phyloP scores from a whole-genome alignment of 2,329 filamentous ascomycete species.

The Dothiorella sarmentorum region DNA sequence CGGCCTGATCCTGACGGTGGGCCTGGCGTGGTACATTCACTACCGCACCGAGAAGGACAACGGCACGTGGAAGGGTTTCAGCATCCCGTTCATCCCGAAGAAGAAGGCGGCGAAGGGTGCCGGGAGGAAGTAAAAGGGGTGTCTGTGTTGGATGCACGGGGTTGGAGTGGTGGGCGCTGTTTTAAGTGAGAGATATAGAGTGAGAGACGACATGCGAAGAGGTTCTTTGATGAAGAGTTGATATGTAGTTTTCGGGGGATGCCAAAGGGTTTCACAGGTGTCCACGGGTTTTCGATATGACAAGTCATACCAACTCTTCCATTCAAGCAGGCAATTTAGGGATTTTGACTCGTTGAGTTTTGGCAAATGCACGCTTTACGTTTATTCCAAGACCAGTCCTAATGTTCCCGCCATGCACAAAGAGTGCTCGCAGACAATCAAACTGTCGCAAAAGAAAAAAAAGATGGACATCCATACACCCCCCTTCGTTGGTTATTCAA shows the following conservation, averaged over 20 bases:
- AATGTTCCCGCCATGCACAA: neutral
- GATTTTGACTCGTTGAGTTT: neutral
- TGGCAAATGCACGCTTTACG: neutral
- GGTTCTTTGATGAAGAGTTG: neutral
- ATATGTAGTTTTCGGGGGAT: neutral
- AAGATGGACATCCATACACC: neutral
- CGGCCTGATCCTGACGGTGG: constrained; percentile 4
- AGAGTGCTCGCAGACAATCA: neutral
- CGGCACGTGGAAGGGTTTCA: constrained; percentile 16
- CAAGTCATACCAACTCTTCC: neutral
- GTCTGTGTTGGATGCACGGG: too few species aligned
- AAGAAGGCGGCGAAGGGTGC: neutral
- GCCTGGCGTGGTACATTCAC: constrained; percentile 13
- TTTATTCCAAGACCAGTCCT: neutral
- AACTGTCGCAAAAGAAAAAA: neutral
- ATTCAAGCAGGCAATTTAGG: neutral
- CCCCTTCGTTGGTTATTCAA: neutral
- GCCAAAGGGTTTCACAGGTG: too few species aligned
- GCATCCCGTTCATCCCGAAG: neutral
- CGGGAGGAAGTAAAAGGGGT: neutral
- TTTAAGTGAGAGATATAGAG: neutral
- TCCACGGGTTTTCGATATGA: too few species aligned
- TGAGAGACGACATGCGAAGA: neutral
- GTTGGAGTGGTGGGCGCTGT: neutral
- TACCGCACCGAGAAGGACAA: constrained; percentile 19